phyloP scores from a whole-genome alignment of 2,329 filamentous ascomycete genomes.

The Ophiostoma populinum region DNA sequence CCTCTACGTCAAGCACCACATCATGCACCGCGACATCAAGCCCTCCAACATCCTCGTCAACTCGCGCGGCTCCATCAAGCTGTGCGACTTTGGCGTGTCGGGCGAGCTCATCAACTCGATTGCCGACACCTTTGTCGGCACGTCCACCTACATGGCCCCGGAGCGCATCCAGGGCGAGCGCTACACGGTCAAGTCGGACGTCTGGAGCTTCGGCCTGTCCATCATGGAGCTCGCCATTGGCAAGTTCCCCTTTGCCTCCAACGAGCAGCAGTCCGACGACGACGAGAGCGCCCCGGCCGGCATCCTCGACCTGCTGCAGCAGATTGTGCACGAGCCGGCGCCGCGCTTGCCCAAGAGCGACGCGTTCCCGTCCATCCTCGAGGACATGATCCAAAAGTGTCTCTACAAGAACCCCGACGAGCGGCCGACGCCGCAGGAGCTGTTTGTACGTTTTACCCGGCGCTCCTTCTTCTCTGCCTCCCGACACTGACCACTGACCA shows the following conservation, averaged over 20 bases:
- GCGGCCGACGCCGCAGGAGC: conserved; percentile 79
- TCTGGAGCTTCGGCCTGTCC: conserved; percentile 91
- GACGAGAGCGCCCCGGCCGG: conserved; percentile 74
- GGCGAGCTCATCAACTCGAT: conserved; percentile 96
- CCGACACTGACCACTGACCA: not conserved
- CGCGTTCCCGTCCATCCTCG: conserved; percentile 84
- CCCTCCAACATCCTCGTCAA: conserved; percentile 96
- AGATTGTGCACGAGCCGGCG: conserved; percentile 92
- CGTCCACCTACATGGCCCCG: conserved; percentile 97
- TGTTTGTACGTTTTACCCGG: conserved; percentile 49
- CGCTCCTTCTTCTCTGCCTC: not conserved
- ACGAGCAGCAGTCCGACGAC: conserved; percentile 50
- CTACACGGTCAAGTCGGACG: conserved; percentile 95
- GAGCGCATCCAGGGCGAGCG: conserved; percentile 94
- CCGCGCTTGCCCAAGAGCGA: conserved; percentile 92
- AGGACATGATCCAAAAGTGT: conserved; percentile 95
- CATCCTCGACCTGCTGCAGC: conserved; percentile 87
- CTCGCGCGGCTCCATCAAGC: conserved; percentile 83
- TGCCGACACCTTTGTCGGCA: conserved; percentile 94
- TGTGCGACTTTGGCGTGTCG: conserved; percentile 98
- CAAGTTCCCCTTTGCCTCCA: conserved; percentile 81
- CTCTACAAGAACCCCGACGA: conserved; percentile 76
- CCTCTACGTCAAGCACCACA: conserved; percentile 85
- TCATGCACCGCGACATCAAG: conserved; percentile 99
- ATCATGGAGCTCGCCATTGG: conserved; percentile 97